Evolutionary conservation across 345 rosid species (phyloP), one percentile per base, ranked within the genome.

Genomic region (Brassica incana): DNA sequence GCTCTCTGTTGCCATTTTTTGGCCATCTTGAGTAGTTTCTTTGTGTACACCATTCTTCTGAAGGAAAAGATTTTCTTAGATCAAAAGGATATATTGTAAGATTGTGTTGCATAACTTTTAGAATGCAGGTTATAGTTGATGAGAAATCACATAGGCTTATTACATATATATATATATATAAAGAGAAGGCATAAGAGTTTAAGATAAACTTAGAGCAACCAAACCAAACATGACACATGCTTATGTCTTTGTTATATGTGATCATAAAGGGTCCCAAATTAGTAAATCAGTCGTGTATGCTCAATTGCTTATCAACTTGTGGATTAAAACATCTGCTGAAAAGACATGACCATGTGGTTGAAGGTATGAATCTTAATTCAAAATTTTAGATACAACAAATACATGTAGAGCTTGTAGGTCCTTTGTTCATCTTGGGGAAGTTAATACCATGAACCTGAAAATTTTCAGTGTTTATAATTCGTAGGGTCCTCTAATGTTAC

Each of bases 151-250:
- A 58, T n/a, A 23, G 38, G 58, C n/a, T 56, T 67, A 25, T 8
- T 66, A 36, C 2, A 33, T 66, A 54, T 65, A 75, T 75, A 65
- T 75, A 65, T 65, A 75, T 74, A 75, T 66, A 75, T 32, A 14
- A 52, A 0, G 40, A 58, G 38, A 35, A 33, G 9, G 12, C 11
- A 40, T 29, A 2, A 20, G 2, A 65, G 3, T 7, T 50, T 66
- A n/a, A n/a, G 27, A 66, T 18, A 36, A 16, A 14, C 7, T 9
- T 15, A 18, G 33, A 33, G 38, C 5, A 61, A 48, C 8, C 25
- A 62, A 5, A n/a, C 35, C 15, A 69, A 15, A 69, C 65, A 63
- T 4, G 27, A 64, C 43, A 77, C 56, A 77, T 63, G 80, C 32
- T n/a, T 45, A 7, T 77, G 40, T 69, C n/a, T 50, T 54, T 71